Evolutionary conservation across 345 rosid genomes (phyloP), one percentile per base, ranked within the genome.

Genomic region (Cochlearia excelsa): DNA sequence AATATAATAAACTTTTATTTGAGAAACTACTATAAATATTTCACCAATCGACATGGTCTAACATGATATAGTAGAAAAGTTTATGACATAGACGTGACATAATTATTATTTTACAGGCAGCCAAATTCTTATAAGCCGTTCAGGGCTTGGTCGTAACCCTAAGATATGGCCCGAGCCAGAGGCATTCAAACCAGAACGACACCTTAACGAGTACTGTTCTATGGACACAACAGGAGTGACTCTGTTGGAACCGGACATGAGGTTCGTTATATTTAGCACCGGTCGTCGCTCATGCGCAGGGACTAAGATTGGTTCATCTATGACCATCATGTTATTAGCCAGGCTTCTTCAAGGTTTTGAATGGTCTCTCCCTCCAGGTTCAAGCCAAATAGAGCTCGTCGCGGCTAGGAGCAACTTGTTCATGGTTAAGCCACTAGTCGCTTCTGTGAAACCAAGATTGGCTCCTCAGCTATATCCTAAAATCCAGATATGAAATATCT

Each of bases 311-410:
- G 81, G 82, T 7, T 64, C 79, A 40, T 34, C 69, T 0, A 78
- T 82, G 74, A 66, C 78, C 1, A 52, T 77, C 4, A 78, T 82
- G 82, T 60, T 73, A 0, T 60, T 82, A 10, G 84, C 80, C 0
- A 79, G 86, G 70, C 71, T 82, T 31, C 61, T 78, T n/a, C 83
- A 78, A 10, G 77, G 67, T n/a, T 81, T 79, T 38, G 47, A 39
- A 8, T 81, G 86, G 83, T 59, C 9, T 16, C 5, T 51, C 31
- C 81, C 77, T 2, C 46, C 52, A 0, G 39, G 44, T 7, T 0
- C 5, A 1, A 39, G 59, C 0, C 34, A 37, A 4, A 41, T 76
- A 28, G 65, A 66, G 31, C 76, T 78, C 4, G 26, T 28, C 3
- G 71, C 73, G 28, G 51, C 68, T 0, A 30, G 59, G 9, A 46